Base-by-base conservation (phyloP, 108 stramenopile genomes). In the Skeletonema menzelii region DNA sequence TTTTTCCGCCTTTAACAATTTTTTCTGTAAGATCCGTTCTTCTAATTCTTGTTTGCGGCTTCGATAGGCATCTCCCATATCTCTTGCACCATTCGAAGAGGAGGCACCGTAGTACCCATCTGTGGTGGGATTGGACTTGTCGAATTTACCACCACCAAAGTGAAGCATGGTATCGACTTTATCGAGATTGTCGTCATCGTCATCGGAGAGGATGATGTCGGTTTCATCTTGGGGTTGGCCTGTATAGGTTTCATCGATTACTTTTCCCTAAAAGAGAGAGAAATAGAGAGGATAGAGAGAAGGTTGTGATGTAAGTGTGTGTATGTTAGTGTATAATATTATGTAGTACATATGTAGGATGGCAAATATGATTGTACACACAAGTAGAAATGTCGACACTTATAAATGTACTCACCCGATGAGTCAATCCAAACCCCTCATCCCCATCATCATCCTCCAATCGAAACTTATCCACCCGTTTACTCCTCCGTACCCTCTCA, bases 31-130 rank as follows among this genome's bases (percentile, higher is more conserved):
- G 32, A 97, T 96, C 13, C 97, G 70, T 30, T 98, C 97, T 59
- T 97, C 94, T 59, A 98, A 72, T 62, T 96, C 89, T 28, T 86
- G 91, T 69, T 89, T 95, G 31, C 93, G 87, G 30, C 88, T 86
- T 19, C 83, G 63, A 65, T 95, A 91, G 0, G 77, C 74, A 15
- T 85, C 63, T n/a, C 86, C 77, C 80, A 90, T 76, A 55, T 86
- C 80, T 17, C 73, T 63, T 24, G 60, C 62, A 22, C 60, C 68
- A 26, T 72, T 77, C 8, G 69, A 58, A 17, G 89, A 87, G 35
- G 91, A 91, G 0, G 80, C 84, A 72, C 89, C 77, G 20, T 49
- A 49, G 47, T 49, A 49, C 2, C 47, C 47, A 49, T 49, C 47
- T 1, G 47, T 49, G 20, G 47, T 49, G 3, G 13, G 47, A 34